Base-by-base conservation (phyloP, 805 yeast genomes). In the Lachancea thermotolerans region DNA sequence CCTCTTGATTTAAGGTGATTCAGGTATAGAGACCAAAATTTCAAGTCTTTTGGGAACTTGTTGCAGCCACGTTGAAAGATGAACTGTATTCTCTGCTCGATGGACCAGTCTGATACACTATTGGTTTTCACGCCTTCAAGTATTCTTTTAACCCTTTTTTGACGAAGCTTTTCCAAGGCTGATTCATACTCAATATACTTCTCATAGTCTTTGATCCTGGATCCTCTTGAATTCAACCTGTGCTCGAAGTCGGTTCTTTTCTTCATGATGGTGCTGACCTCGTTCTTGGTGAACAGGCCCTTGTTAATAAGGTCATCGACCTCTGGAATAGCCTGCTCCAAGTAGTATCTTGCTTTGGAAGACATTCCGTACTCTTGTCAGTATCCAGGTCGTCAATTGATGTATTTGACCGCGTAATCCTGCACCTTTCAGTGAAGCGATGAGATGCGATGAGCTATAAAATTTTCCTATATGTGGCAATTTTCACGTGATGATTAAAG, bases 221-320 rank as follows among this genome's bases (percentile, higher is more conserved):
- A 78, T 1, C 93, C 95, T 64, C 98, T 75, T 36, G 95, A 86
- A 37, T 78, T 77, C 44, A 93, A 77, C 46, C 95, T 69, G 63
- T 93, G 96, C 66, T 93, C 99, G 57, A 89, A 93, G 66, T 90
- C 97, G 0, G 97, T 91, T 68, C 99, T 77, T 60, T 89, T 78
- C 67, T 93, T 82, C 88, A 91, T 87, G 44, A 93, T 83, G 70
- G 76, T 74, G 35, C 82, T 80, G 52, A 89, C 79, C 66, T 93
- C 99, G 54, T 77, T 77, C 55, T 85, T 85, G 35, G 80, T 82
- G 64, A 93, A 93, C 4, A 93, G 71, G 2, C 89, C 89, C 57
- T 86, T 83, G 46, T 77, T 77, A 48, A 82, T 80, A 30, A 93
- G 75, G 57, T 91, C 99, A 57, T 90, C 91, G 44, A 93, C 73